These are phyloP conservation scores for Fraxinus ornus DNA, from an alignment of 305 asterid species.

Conservation along the genomic window DNA sequence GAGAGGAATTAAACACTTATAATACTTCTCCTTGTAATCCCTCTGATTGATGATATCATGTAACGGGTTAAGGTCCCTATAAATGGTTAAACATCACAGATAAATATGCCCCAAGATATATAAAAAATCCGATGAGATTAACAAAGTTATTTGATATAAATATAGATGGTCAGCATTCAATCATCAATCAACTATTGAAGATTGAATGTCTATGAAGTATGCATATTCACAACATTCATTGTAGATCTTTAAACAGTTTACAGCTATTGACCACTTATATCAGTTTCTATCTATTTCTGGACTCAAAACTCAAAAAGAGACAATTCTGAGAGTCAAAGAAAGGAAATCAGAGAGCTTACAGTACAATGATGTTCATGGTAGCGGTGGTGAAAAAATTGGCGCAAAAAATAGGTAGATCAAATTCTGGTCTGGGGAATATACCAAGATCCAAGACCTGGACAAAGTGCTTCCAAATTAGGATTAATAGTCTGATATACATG, in stretches of 20 bases:
- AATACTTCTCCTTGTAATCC: slow-evolving; percentile 73
- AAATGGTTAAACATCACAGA: slow-evolving; percentile 8
- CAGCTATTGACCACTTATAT: not conserved
- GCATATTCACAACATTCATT: not conserved
- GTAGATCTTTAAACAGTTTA: not conserved
- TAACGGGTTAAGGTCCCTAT: slow-evolving; percentile 82
- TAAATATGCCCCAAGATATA: not conserved
- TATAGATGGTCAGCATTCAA: not conserved
- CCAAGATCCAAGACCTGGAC: slow-evolving; percentile 91
- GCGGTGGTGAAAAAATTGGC: slow-evolving; percentile 82
- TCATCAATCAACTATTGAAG: not conserved
- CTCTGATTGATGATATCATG: slow-evolving; percentile 52
- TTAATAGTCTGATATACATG: not conserved
- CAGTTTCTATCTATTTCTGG: not conserved
- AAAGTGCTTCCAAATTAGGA: slow-evolving; percentile 15
- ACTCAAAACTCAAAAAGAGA: not conserved
- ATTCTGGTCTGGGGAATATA: slow-evolving; percentile 78
- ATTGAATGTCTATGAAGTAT: not conserved
- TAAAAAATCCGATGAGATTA: not conserved
- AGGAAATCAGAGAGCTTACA: slow-evolving; percentile 51
- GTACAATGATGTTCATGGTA: slow-evolving; percentile 65
- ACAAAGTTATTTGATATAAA: slow-evolving; percentile 11
- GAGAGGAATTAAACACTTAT: slow-evolving; percentile 59
- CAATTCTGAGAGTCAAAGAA: not conserved
- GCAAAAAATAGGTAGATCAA: slow-evolving; percentile 93